phyloP scores from a whole-genome alignment of 805 yeast species.

The Monosporozyma servazzii region DNA sequence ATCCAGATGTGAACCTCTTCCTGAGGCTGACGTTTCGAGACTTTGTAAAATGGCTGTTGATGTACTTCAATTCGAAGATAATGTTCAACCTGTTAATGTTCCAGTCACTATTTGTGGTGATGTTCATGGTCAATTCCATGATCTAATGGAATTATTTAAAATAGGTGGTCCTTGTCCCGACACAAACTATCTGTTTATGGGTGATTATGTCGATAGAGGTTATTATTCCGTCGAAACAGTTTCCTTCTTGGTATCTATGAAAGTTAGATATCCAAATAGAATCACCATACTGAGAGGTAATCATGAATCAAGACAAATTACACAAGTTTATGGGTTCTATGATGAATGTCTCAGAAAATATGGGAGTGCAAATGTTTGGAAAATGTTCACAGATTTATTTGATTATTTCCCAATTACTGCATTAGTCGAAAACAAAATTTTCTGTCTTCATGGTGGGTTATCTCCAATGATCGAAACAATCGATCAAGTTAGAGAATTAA shows the following conservation, averaged over 20 bases:
- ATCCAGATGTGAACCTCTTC: slow-evolving; percentile 68
- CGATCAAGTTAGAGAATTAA: slow-evolving; percentile 84
- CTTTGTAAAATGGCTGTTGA: slow-evolving; percentile 88
- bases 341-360: slow-evolving; percentile 92
- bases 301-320: slow-evolving; percentile 91
- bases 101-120: slow-evolving; percentile 98
- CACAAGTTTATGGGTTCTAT: slow-evolving; percentile 92
- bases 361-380: slow-evolving; percentile 91
- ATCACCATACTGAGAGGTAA: slow-evolving; percentile 90
- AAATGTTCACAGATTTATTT: slow-evolving; percentile 79
- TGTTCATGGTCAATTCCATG: slow-evolving; percentile 94
- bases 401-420: slow-evolving; percentile 94
- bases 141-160: slow-evolving; percentile 82
- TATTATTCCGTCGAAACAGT: slow-evolving; percentile 86
- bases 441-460: slow-evolving; percentile 90
- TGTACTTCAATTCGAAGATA: slow-evolving; percentile 81
- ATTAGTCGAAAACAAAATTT: slow-evolving; percentile 78
- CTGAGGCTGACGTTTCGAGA: slow-evolving; percentile 69
- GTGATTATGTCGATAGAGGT: slow-evolving; percentile 84
- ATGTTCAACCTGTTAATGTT: slow-evolving; percentile 88
- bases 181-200: slow-evolving; percentile 82
- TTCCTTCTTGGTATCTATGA: slow-evolving; percentile 79
- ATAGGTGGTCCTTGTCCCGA: slow-evolving; percentile 93
- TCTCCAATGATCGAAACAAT: slow-evolving; percentile 91
- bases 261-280: slow-evolving; percentile 83